Base-by-base conservation (phyloP, 352 stramenopile species). In the Pythium angustatum region DNA sequence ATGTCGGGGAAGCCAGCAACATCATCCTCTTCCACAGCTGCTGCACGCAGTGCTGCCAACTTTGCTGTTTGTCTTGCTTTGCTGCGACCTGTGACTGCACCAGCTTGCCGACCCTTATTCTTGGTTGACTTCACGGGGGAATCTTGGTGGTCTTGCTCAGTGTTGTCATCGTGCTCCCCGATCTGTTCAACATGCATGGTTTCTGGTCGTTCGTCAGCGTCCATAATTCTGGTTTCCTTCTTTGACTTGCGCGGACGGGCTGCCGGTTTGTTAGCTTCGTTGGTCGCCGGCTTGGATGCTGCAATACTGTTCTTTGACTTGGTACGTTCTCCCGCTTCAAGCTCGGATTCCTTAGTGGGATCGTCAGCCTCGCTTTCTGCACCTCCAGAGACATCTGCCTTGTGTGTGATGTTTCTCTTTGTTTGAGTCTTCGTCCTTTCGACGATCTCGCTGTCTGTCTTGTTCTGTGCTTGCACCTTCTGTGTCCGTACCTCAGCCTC, bases 1-100 rank as follows among this genome's bases (percentile, higher is more conserved):
- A 90, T 77, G 30, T 91, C 83, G 47, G 54, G 48, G 28, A 71
- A 58, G 2, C 50, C 56, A 11, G 44, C 26, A 7, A 66, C 33
- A 1, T 66, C 49, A 21, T 56, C 36, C 27, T 57, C 57, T 5
- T 62, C 34, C 27, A 40, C 57, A 21, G 34, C 52, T 10, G 33
- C 31, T n/a, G 63, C 36, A 28, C 27, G 56, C 31, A 68, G 14
- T 17, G 61, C 43, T 9, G 53, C 52, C n/a, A 44, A 22, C n/a
- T 67, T 67, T 14, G 60, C 50, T 2, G 43, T 52, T 28, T 67
- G 51, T 28, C 60, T 52, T 14, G 60, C 60, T 34, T 62, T 61
- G 34, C 60, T 67, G 5, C 60, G 40, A 2, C 64, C 48, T 17
- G 50, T 65, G 34, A 62, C 41, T 14, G 56, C 55, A 9, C 33